These are phyloP conservation scores for Rhynchosporium graminicola DNA, from an alignment of 2,329 filamentous ascomycete species.

Conservation along the genomic window DNA sequence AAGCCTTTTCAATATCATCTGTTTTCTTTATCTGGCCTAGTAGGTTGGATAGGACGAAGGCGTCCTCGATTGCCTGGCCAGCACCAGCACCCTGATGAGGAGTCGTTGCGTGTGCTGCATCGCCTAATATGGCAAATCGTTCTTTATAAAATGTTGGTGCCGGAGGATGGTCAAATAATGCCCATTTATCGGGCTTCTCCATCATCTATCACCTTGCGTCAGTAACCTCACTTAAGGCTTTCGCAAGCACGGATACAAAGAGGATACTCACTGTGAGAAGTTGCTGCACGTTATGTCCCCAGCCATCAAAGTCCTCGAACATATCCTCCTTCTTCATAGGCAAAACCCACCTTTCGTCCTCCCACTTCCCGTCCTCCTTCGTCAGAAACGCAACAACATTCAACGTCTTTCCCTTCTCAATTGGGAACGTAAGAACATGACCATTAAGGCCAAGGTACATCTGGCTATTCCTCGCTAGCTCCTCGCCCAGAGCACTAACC, in stretches of 20 bases:
- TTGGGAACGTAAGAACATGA: constrained; percentile 63
- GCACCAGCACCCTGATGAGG: constrained; percentile 62
- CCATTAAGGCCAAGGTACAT: constrained; percentile 52
- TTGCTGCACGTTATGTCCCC: constrained; percentile 42
- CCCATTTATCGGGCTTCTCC: constrained; percentile 51
- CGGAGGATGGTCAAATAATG: constrained; percentile 49
- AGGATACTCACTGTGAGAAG: constrained; percentile 38
- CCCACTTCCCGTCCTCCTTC: constrained; percentile 41
- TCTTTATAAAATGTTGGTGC: constrained; percentile 46
- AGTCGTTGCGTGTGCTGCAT: constrained; percentile 63
- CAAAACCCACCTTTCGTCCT: constrained; percentile 44
- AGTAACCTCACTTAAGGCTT: constrained; percentile 2
- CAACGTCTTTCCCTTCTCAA: constrained; percentile 56
- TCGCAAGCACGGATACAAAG: neutral
- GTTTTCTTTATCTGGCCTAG: constrained; percentile 45
- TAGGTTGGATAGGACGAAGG: constrained; percentile 47
- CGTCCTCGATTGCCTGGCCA: constrained; percentile 59
- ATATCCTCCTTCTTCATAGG: constrained; percentile 43
- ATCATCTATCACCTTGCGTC: constrained; percentile 40
- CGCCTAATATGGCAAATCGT: constrained; percentile 54
- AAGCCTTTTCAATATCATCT: constrained; percentile 46
- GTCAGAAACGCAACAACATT: constrained; percentile 48
- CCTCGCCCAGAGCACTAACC: constrained; percentile 48
- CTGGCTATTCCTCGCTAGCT: constrained; percentile 51
- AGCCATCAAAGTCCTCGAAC: constrained; percentile 43